Conservation (phyloP, 345 rosid species). For the Anastatica hierochuntica region DNA sequence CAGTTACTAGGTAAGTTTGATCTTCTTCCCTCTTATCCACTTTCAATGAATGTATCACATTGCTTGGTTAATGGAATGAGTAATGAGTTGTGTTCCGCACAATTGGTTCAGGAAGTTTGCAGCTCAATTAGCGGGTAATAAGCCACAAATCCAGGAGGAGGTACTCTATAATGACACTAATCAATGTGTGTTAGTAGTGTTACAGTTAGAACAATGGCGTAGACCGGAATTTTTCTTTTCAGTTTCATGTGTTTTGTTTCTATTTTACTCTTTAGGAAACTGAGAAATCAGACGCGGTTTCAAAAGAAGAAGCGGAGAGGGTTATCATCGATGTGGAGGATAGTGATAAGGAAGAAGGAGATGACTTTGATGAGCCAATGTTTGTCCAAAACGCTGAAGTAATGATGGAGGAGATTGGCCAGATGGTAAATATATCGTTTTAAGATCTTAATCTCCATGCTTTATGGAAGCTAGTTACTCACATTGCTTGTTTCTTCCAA, state of each 20-base stretch:
- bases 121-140: conserved; percentile 54
- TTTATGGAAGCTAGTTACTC: background rate
- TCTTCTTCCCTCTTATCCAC: conserved; percentile 7
- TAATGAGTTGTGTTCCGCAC: background rate
- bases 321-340: conserved; percentile 41
- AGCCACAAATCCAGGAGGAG: conserved; percentile 40
- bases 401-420: conserved; percentile 71
- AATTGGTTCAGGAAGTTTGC: conserved; percentile 55
- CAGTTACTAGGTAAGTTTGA: conserved; percentile 61
- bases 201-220: conserved; percentile 1
- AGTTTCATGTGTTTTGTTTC: background rate
- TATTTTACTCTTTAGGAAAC: conserved; percentile 28
- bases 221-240: background rate
- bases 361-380: conserved; percentile 48
- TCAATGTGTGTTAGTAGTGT: no score
- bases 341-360: conserved; percentile 7
- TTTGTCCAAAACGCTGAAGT: conserved; percentile 79
- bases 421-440: conserved; percentile 41
- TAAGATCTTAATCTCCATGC: background rate
- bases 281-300: conserved; percentile 31
- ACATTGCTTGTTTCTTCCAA: conserved; percentile 8
- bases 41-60: conserved; percentile 2
- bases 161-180: conserved; percentile 21
- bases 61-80: background rate
- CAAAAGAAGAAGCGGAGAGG: conserved; percentile 34